These are phyloP conservation scores for Picochlorum costavermella DNA, from an alignment of 139 green algal genomes.

Conservation along the genomic window DNA sequence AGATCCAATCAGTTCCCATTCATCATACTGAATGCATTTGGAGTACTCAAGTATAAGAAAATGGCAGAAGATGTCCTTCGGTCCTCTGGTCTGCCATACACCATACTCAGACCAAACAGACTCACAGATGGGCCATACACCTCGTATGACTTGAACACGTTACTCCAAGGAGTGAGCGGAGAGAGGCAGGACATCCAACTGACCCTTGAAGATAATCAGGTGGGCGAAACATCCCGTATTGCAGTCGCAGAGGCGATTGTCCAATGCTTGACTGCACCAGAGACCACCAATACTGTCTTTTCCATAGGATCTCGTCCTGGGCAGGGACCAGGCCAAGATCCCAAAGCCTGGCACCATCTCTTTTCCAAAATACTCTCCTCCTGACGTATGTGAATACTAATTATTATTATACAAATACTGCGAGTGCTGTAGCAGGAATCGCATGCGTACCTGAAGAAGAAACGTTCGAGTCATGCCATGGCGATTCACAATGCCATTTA, in stretches of 20 bases:
- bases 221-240: constrained; percentile 66
- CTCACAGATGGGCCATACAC: constrained; percentile 97
- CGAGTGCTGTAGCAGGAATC: too few relatives aligned
- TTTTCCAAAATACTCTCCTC: constrained; percentile 5
- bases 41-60: constrained; percentile 88
- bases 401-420: too few relatives aligned
- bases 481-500: too few relatives aligned
- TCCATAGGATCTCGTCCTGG: constrained; percentile 48
- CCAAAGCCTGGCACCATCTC: constrained; percentile 42
- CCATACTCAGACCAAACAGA: constrained; percentile 77
- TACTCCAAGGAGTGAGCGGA: constrained; percentile 62
- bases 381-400: too few relatives aligned
- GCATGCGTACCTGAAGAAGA: too few relatives aligned
- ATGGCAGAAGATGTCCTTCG: constrained; percentile 60
- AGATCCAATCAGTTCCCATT: constrained; percentile 60
- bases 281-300: constrained; percentile 37
- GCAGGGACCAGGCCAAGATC: constrained; percentile 54
- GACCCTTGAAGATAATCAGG: constrained; percentile 46
- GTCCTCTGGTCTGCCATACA: constrained; percentile 73
- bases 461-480: too few relatives aligned
- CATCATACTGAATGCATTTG: constrained; percentile 86
- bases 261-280: constrained; percentile 40
- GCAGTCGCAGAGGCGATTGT: constrained; percentile 66
- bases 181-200: constrained; percentile 39
- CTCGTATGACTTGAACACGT: constrained; percentile 94